Conservation (phyloP, 225 moss, liverwort and hornwort species). For the Straminergon stramineum region DNA sequence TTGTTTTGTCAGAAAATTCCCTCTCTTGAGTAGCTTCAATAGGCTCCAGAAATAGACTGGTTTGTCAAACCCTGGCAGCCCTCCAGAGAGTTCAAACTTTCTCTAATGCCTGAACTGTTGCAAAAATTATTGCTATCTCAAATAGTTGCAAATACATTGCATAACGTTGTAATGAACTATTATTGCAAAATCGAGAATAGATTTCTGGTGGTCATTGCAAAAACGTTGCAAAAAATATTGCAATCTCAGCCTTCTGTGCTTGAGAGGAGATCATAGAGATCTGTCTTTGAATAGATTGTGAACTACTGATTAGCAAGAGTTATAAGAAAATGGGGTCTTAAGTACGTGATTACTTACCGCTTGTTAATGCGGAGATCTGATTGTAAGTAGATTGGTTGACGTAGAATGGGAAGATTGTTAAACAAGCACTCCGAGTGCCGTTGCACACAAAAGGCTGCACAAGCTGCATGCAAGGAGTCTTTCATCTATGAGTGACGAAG, state of each 20-base stretch:
- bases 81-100: too few relatives aligned
- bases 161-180: not conserved
- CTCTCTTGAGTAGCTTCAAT: too few relatives aligned
- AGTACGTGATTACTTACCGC: not conserved
- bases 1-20: too few relatives aligned
- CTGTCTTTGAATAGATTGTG: not conserved
- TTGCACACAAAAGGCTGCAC: constrained; percentile 36
- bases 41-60: too few relatives aligned
- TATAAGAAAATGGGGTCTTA: not conserved
- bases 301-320: not conserved
- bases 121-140: not conserved
- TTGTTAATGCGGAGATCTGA: constrained; percentile 1
- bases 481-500: not conserved
- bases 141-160: not conserved
- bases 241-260: not conserved
- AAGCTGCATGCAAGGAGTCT: constrained; percentile 19
- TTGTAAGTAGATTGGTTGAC: constrained; percentile 24
- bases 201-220: not conserved
- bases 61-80: too few relatives aligned
- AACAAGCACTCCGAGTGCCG: not conserved
- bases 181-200: not conserved
- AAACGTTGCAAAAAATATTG: not conserved
- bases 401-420: not conserved
- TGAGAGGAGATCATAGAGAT: not conserved
- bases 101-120: not conserved